Evolutionary conservation across 140 eudicot species (phyloP).

Genomic region (Oenanthe javanica): DNA sequence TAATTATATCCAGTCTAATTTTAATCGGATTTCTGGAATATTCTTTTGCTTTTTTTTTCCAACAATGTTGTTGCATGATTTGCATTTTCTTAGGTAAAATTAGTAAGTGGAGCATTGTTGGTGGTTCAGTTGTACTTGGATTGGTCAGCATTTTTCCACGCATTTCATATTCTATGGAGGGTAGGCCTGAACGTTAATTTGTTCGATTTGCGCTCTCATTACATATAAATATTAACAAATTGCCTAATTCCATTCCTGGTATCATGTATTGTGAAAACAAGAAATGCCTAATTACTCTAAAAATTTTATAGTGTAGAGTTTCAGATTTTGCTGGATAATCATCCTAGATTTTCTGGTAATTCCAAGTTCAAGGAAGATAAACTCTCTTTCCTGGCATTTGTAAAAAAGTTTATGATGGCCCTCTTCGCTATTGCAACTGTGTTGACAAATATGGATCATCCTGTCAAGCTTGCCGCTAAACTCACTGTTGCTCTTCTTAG

Average conservation of each 20-base stretch:
- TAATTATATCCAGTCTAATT: background rate
- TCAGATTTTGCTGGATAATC: conserved; percentile 29
- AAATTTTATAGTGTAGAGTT: conserved; percentile 29
- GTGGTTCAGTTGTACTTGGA: conserved; percentile 42
- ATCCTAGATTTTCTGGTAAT: conserved; percentile 15
- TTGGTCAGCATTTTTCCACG: conserved; percentile 33
- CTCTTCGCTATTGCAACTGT: conserved; percentile 40
- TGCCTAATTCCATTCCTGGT: background rate
- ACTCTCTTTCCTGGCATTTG: conserved; percentile 29
- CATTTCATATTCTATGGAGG: conserved; percentile 37
- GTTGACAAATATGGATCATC: conserved; percentile 53
- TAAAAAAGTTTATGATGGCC: conserved; percentile 44
- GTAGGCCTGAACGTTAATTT: conserved; percentile 27
- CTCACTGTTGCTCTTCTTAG: conserved; percentile 38
- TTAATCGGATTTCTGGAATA: background rate
- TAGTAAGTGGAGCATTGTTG: conserved; percentile 28
- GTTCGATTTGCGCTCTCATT: background rate
- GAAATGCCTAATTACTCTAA: conserved; percentile 10
- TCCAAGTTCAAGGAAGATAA: conserved; percentile 32
- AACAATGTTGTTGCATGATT: conserved; percentile 28
- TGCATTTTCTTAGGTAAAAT: conserved; percentile 31
- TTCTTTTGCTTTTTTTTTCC: conserved; percentile 5
- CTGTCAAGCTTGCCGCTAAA: conserved; percentile 46
- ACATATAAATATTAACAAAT: background rate
- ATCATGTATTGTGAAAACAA: background rate